Evolutionary conservation across 345 rosid genomes (phyloP).

Genomic region (Aquilaria yunnanensis): DNA sequence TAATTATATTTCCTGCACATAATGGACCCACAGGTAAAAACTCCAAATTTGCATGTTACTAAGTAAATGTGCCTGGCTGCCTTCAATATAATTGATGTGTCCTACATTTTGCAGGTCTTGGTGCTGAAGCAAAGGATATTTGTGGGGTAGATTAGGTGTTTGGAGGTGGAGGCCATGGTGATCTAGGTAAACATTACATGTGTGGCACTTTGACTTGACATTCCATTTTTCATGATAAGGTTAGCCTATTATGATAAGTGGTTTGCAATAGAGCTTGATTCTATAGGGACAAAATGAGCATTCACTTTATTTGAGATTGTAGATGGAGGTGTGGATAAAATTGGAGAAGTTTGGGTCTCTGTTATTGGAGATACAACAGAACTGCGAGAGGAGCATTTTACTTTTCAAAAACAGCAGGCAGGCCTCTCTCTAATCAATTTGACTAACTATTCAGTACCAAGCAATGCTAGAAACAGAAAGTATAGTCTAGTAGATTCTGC

Average conservation of each 20-base stretch:
- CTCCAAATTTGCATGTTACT: constrained; percentile 14
- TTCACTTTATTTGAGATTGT: constrained; percentile 61
- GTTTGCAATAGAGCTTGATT: constrained; percentile 13
- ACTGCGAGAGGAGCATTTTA: constrained; percentile 44
- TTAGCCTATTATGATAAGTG: constrained; percentile 5
- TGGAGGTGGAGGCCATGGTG: constrained; percentile 89
- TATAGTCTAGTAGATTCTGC: too few species aligned
- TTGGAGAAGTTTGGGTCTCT: constrained; percentile 70
- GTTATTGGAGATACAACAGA: constrained; percentile 36
- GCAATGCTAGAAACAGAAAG: too few species aligned
- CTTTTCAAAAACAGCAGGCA: constrained; percentile 23
- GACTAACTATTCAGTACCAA: too few species aligned
- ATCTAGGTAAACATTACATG: constrained; percentile 49
- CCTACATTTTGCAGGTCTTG: constrained; percentile 57
- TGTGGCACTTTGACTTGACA: constrained; percentile 1
- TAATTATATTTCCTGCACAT: constrained; percentile 72
- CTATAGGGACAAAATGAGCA: constrained; percentile 45
- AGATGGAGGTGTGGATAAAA: constrained; percentile 49
- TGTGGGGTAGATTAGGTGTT: constrained; percentile 76
- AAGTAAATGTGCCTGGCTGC: background rate
- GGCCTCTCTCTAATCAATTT: background rate
- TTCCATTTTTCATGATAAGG: background rate
- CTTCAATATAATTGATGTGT: background rate
- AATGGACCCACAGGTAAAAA: constrained; percentile 74
- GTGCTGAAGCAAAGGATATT: constrained; percentile 61